A percentile compares a stretch with the other conserved stretches of the same genome.
phyloP scores from a whole-genome alignment of 371 early-diverging fungal species.

The Gilbertella persicaria region DNA sequence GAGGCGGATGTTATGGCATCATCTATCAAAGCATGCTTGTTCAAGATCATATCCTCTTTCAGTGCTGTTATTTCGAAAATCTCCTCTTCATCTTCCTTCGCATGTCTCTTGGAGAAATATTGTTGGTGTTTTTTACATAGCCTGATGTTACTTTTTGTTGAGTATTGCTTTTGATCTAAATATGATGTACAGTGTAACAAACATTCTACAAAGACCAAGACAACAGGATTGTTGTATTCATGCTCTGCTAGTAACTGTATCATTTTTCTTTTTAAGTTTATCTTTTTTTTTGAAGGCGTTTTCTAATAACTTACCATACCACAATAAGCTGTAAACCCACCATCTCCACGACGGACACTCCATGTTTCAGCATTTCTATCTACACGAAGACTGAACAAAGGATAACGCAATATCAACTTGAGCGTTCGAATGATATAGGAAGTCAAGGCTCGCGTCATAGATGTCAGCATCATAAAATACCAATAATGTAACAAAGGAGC shows the following conservation, averaged over 20 bases:
- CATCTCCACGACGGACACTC: conserved; percentile 57
- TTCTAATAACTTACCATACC: conserved; percentile 39
- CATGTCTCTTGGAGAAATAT: not conserved
- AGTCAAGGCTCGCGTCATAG: conserved; percentile 53
- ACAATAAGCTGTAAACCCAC: conserved; percentile 49
- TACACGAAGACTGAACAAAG: conserved; percentile 47
- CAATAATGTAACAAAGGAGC: conserved; percentile 50
- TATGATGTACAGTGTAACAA: conserved; percentile 22
- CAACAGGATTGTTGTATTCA: conserved; percentile 49
- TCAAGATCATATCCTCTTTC: too few relatives aligned
- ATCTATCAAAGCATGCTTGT: not conserved
- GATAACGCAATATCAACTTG: conserved; percentile 42
- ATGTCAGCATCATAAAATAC: conserved; percentile 56
- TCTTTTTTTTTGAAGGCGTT: not conserved
- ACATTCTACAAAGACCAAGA: conserved; percentile 41
- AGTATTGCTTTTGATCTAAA: too few relatives aligned
- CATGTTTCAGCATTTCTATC: conserved; percentile 56
- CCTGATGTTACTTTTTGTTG: not conserved
- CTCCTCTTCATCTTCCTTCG: not conserved
- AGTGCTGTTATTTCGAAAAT: not conserved
- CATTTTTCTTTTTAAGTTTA: not conserved
- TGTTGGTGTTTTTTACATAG: not conserved
- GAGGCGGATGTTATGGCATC: too few relatives aligned
- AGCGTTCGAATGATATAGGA: conserved; percentile 48
- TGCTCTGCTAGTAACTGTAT: conserved; percentile 47